Conservation (phyloP, 2,329 filamentous ascomycete species). For the Fonsecaea monophora region DNA sequence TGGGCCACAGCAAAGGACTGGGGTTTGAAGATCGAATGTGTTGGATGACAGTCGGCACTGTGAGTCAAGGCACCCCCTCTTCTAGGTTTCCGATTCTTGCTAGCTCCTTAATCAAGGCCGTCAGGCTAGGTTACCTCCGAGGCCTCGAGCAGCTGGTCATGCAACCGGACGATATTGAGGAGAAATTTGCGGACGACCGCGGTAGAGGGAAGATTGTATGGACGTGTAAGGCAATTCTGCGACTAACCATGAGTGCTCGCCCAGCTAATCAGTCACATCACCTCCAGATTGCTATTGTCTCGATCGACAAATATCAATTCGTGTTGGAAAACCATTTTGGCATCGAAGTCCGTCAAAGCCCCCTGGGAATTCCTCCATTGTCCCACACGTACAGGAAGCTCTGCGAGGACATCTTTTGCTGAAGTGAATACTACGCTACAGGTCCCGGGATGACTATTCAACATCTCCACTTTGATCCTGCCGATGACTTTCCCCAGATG, state of each 20-base stretch:
- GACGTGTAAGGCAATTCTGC: slow-evolving; percentile 18
- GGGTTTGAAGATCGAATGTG: slow-evolving; percentile 30
- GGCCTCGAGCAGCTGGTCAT: slow-evolving; percentile 26
- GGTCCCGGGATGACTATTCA: slow-evolving; percentile 29
- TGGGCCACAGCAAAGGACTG: slow-evolving; percentile 20
- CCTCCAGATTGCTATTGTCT: slow-evolving; percentile 25
- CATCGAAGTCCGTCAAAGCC: slow-evolving; percentile 23
- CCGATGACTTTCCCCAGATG: slow-evolving; percentile 29
- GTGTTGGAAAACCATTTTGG: slow-evolving; percentile 29
- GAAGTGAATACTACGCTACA: background rate
- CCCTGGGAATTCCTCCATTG: background rate
- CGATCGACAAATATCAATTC: slow-evolving; percentile 29
- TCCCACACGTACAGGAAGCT: background rate
- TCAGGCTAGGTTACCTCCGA: slow-evolving; percentile 25
- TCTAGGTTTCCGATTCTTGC: slow-evolving; percentile 2
- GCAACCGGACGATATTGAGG: slow-evolving; percentile 26
- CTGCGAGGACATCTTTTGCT: too few species aligned
- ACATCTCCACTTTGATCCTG: slow-evolving; percentile 24
- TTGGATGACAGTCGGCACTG: slow-evolving; percentile 30
- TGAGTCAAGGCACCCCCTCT: slow-evolving; percentile 2
- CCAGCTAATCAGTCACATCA: background rate
- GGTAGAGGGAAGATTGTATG: slow-evolving; percentile 27
- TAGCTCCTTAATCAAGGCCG: slow-evolving; percentile 15
- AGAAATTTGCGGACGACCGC: slow-evolving; percentile 24
- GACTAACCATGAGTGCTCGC: background rate